Conservation (phyloP, 148 eudicot species). For the Euryodendron excelsum region DNA sequence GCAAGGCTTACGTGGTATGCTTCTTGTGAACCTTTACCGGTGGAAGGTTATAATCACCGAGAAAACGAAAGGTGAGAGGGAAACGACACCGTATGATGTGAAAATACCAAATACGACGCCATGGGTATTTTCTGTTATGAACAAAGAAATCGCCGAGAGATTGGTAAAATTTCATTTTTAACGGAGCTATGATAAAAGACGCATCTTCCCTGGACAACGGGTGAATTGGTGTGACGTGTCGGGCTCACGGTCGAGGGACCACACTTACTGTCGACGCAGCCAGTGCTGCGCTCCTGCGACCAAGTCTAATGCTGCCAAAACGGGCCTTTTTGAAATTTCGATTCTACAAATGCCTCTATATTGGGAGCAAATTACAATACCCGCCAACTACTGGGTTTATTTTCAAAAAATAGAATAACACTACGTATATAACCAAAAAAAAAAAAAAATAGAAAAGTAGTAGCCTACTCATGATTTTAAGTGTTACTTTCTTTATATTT, state of each 20-base stretch:
- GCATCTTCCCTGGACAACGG: background rate
- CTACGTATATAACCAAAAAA: too few relatives aligned
- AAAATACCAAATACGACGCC: background rate
- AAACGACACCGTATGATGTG: too few relatives aligned
- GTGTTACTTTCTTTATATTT: too few relatives aligned
- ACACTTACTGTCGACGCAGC: background rate
- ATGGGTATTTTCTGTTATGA: background rate
- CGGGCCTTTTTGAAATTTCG: background rate
- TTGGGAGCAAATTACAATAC: background rate
- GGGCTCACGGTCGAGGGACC: background rate
- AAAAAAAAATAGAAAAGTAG: too few relatives aligned
- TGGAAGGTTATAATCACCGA: too few relatives aligned
- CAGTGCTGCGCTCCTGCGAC: background rate
- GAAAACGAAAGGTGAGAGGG: too few relatives aligned
- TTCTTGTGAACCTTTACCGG: too few relatives aligned
- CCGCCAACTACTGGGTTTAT: too few relatives aligned
- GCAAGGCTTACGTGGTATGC: too few relatives aligned
- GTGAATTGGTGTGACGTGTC: background rate
- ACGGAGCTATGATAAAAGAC: background rate
- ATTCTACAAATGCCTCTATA: background rate
- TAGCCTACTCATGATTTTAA: too few relatives aligned
- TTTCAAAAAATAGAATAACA: too few relatives aligned
- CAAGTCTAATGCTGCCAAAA: constrained; percentile 22
- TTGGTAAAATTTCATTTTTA: background rate
- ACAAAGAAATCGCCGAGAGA: background rate